These are phyloP conservation scores for Talaromyces piceae DNA, from an alignment of 2,329 filamentous ascomycete genomes.

Conservation along the genomic window DNA sequence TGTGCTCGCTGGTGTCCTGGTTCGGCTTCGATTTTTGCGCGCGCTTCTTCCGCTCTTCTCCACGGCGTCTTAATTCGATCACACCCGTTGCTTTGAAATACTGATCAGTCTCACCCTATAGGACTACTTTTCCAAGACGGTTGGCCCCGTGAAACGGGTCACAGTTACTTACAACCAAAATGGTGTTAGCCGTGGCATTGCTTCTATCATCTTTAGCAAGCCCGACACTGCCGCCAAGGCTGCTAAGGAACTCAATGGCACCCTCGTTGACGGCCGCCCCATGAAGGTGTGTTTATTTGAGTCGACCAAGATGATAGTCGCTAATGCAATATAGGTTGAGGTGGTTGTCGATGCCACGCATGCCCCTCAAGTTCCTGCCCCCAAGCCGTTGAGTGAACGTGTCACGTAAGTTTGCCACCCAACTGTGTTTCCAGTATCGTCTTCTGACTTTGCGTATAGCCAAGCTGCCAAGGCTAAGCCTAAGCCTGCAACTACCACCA, in stretches of 20 bases:
- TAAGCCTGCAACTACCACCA: conserved; percentile 71
- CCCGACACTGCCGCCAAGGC: conserved; percentile 77
- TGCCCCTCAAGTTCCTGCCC: conserved; percentile 58
- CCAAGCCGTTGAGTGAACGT: conserved; percentile 76
- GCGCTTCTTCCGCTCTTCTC: conserved; percentile 19
- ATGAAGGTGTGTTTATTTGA: conserved; percentile 64
- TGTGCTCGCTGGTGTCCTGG: conserved; percentile 53
- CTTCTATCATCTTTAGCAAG: conserved; percentile 79
- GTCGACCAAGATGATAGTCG: conserved; percentile 13
- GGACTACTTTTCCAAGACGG: conserved; percentile 89
- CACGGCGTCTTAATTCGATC: conserved; percentile 18
- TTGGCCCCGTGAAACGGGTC: conserved; percentile 85
- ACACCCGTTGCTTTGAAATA: conserved; percentile 27
- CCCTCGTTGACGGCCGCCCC: conserved; percentile 80
- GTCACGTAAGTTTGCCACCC: conserved; percentile 56
- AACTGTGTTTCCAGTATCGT: not conserved
- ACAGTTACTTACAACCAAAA: conserved; percentile 89
- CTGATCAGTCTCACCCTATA: conserved; percentile 53
- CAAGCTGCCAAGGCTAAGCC: conserved; percentile 67
- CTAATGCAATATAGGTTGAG: conserved; percentile 59
- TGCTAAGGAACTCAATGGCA: conserved; percentile 73
- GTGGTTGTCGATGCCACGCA: conserved; percentile 74
- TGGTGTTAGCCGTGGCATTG: conserved; percentile 84
- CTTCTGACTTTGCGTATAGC: conserved; percentile 26
- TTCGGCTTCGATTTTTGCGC: conserved; percentile 20